Conservation (phyloP, 306 rosid species). For the Vigna nakashimae region DNA sequence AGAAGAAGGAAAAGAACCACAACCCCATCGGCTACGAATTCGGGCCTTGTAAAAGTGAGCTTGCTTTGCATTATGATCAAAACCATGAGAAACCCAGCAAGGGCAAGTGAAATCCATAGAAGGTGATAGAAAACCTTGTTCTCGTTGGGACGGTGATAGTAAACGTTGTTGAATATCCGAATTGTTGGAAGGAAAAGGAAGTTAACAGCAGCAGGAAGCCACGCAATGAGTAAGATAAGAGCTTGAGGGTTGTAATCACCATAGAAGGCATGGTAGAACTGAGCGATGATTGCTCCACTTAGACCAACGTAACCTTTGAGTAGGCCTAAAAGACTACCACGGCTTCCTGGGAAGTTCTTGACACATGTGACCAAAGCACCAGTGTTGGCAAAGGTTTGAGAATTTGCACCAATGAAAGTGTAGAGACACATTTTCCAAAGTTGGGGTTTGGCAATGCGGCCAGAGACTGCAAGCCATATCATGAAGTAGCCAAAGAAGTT, state of each 20-base stretch:
- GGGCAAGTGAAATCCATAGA: slow-evolving; percentile 63
- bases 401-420: slow-evolving; percentile 70
- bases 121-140: slow-evolving; percentile 55
- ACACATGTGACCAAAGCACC: slow-evolving; percentile 74
- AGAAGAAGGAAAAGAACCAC: slow-evolving; percentile 53
- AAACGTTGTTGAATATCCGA: slow-evolving; percentile 44
- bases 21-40: slow-evolving; percentile 43
- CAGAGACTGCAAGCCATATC: slow-evolving; percentile 70
- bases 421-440: slow-evolving; percentile 81
- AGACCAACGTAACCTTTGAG: slow-evolving; percentile 76
- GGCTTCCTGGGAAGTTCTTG: slow-evolving; percentile 65
- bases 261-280: slow-evolving; percentile 61
- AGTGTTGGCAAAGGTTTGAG: slow-evolving; percentile 66
- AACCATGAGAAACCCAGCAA: slow-evolving; percentile 69
- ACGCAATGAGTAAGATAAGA: slow-evolving; percentile 65
- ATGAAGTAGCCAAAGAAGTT: slow-evolving; percentile 83
- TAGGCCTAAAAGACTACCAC: slow-evolving; percentile 75
- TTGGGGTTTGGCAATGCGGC: slow-evolving; percentile 50
- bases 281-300: slow-evolving; percentile 74
- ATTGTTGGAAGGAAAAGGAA: slow-evolving; percentile 55
- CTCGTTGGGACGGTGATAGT: slow-evolving; percentile 41
- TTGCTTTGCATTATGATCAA: slow-evolving; percentile 58
- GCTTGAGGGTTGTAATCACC: slow-evolving; percentile 47
- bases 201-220: slow-evolving; percentile 68
- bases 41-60: slow-evolving; percentile 47